phyloP scores from a whole-genome alignment of 2,329 filamentous ascomycete species.

The Colletotrichum tabaci region DNA sequence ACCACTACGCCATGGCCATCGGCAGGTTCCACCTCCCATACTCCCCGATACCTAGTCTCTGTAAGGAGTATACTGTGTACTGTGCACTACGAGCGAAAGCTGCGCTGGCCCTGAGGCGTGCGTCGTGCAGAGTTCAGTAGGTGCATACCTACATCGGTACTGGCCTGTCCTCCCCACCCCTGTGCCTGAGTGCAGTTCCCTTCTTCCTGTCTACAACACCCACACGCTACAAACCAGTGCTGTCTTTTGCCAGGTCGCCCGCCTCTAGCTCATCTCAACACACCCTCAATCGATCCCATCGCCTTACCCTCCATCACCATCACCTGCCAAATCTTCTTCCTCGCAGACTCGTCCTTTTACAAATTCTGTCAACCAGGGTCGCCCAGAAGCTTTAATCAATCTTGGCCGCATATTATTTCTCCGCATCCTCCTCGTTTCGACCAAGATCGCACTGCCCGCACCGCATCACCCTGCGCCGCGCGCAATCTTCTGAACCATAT shows the following conservation, averaged over 20 bases:
- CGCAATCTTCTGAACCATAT: neutral
- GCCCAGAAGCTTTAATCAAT: constrained; percentile 8
- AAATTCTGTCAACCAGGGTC: constrained; percentile 8
- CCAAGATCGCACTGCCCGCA: neutral
- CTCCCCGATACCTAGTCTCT: constrained; percentile 1
- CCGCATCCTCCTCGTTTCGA: constrained; percentile 22
- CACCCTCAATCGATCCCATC: constrained; percentile 14
- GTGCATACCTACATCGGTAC: no score
- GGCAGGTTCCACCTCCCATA: constrained; percentile 15
- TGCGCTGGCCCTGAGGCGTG: no score
- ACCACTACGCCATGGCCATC: constrained; percentile 31
- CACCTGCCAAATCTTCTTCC: constrained; percentile 14
- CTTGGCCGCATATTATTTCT: constrained; percentile 28
- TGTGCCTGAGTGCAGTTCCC: neutral
- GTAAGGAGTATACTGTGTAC: neutral
- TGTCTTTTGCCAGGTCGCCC: constrained; percentile 1
- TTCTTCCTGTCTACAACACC: neutral
- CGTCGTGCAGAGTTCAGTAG: no score
- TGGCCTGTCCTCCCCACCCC: neutral
- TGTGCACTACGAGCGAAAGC: neutral
- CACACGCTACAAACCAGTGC: neutral
- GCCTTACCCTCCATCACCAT: constrained; percentile 14
- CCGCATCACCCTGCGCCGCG: neutral
- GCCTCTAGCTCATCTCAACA: neutral
- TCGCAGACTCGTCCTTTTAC: neutral